Base-by-base conservation (phyloP, 1,139 yeast genomes). In the Hyphopichia pseudoburtonii region DNA sequence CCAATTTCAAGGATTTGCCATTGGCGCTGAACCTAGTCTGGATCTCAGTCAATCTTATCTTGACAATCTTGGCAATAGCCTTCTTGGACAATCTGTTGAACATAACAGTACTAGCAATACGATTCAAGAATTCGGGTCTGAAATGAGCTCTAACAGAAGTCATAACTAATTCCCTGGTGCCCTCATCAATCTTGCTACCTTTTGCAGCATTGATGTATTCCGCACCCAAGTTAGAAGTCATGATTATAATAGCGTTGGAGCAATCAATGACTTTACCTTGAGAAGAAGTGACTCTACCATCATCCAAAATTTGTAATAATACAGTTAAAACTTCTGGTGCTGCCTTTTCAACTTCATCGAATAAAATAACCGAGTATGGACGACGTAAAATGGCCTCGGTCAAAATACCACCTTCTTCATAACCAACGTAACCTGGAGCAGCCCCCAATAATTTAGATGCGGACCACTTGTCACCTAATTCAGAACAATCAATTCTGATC, bases 341-440 rank as follows among this genome's bases (percentile, higher is more conserved):
- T n/a, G 98, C 99, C 66, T 92, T 92, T 58, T 92, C 98, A 40
- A 92, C 95, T 66, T 92, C 98, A 66, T 92, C 98, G 56, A 92
- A 92, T 47, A 92, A 72, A 22, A 92, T 78, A 19, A 94, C 98
- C 4, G 97, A 86, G 69, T 92, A 94, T 37, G 99, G 98, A 46
- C 86, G 82, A 58, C 97, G 80, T 43, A 88, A 76, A 44, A 92
- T 73, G 43, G 94, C 95, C 55, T 92, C 96, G 2, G 98, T 92
- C 50, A 92, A 75, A 50, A 90, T 80, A 50, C 98, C 98, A 60
- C 98, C 97, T 62, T 92, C 97, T 61, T 90, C 97, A 59, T 87
- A 92, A 30, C 99, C 99, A 52, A 92, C 87, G 57, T 92, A 94
- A 53, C 99, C 98, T 2, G 98, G 97, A 4, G 98, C 95, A 21